A percentile compares a stretch with the other conserved stretches of the same genome.
These are phyloP conservation scores for Fomitopsis pinicola DNA, from an alignment of 1,284 basidiomycete genomes.

Conservation along the genomic window DNA sequence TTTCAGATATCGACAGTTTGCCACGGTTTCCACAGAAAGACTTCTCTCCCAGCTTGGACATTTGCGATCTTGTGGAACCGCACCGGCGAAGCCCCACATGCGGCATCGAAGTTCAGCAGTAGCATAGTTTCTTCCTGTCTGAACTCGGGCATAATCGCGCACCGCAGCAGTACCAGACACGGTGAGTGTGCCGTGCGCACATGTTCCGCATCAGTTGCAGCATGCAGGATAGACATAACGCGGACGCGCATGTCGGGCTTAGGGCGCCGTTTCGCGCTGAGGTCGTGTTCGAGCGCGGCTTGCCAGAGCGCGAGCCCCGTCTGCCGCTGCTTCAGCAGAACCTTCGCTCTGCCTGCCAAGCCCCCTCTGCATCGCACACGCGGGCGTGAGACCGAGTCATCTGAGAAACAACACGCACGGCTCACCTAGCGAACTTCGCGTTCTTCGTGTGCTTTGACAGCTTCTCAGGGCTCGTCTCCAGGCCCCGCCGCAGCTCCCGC, in stretches of 20 bases:
- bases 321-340: constrained; percentile 33
- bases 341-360: constrained; percentile 42
- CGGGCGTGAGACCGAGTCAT: neutral
- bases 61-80: constrained; percentile 15
- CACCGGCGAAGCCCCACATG: neutral
- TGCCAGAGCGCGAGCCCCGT: constrained; percentile 47
- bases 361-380: constrained; percentile 37
- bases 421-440: constrained; percentile 31
- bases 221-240: constrained; percentile 13
- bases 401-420: neutral
- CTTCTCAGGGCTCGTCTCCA: constrained; percentile 43
- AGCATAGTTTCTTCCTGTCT: constrained; percentile 8
- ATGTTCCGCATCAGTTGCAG: constrained; percentile 12
- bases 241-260: constrained; percentile 21
- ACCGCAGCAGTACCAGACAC: constrained; percentile 16
- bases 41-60: constrained; percentile 14
- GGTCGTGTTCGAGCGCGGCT: constrained; percentile 32
- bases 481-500: constrained; percentile 33
- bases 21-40: constrained; percentile 23
- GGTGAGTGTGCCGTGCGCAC: constrained; percentile 18
- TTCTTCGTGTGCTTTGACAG: constrained; percentile 28
- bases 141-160: constrained; percentile 9
- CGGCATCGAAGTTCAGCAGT: constrained; percentile 19
- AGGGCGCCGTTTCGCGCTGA: constrained; percentile 9
- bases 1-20: neutral